Conservation (phyloP, 2,329 filamentous ascomycete species). For the Cladosporium sp. region DNA sequence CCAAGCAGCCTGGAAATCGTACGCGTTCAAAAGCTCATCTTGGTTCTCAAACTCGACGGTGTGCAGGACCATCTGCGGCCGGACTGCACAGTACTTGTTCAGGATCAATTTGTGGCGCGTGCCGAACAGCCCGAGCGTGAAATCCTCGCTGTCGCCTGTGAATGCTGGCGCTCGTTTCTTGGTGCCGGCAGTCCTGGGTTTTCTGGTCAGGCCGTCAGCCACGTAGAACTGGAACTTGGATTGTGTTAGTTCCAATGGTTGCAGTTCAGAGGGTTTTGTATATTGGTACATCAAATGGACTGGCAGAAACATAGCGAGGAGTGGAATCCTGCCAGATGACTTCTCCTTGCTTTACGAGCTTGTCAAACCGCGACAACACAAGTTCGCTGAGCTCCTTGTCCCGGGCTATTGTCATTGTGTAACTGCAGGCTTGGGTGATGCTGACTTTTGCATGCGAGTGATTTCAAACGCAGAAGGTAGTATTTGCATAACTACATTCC, state of each 20-base stretch:
- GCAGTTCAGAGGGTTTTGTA: background rate
- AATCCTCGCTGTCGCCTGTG: slow-evolving; percentile 25
- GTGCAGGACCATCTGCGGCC: slow-evolving; percentile 42
- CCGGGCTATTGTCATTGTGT: background rate
- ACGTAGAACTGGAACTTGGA: slow-evolving; percentile 21
- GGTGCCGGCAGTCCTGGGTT: slow-evolving; percentile 3
- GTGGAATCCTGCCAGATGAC: slow-evolving; percentile 1
- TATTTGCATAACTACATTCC: background rate
- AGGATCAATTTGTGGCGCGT: slow-evolving; percentile 38
- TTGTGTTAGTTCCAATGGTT: background rate
- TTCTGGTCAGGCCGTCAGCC: slow-evolving; percentile 18
- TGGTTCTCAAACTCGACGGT: slow-evolving; percentile 42
- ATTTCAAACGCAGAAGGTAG: background rate
- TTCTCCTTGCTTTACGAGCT: slow-evolving; percentile 15
- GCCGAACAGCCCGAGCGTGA: slow-evolving; percentile 34
- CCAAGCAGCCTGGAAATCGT: slow-evolving; percentile 42
- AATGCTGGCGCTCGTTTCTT: slow-evolving; percentile 21
- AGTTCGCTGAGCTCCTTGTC: background rate
- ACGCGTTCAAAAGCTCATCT: slow-evolving; percentile 39
- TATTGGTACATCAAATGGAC: slow-evolving; percentile 1
- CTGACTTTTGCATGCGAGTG: background rate
- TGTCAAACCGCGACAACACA: slow-evolving; percentile 5
- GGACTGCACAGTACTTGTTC: slow-evolving; percentile 41
- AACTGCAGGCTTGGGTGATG: background rate
- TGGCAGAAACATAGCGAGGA: slow-evolving; percentile 3